These are phyloP conservation scores for Metarhizium album DNA, from an alignment of 2,329 filamentous ascomycete species.

Conservation along the genomic window DNA sequence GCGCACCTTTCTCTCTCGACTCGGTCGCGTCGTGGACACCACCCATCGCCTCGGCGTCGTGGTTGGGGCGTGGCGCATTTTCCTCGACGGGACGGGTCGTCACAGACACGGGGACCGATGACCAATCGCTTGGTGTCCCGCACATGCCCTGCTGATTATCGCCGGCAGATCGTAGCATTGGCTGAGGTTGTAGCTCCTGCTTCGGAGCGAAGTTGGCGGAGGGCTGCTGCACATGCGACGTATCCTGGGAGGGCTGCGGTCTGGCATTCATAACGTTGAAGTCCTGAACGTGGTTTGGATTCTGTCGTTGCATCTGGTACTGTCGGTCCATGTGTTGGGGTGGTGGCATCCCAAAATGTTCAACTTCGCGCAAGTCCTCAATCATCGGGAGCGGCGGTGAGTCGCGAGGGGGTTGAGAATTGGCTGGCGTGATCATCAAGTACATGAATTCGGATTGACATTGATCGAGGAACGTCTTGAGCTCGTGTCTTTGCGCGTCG, in stretches of 20 bases:
- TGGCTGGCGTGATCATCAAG: constrained; percentile 56
- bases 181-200: constrained; percentile 32
- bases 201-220: constrained; percentile 23
- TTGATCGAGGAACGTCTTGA: constrained; percentile 53
- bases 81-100: constrained; percentile 26
- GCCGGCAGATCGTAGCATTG: constrained; percentile 42
- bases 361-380: constrained; percentile 48
- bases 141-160: constrained; percentile 35
- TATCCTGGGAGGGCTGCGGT: constrained; percentile 43
- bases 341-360: constrained; percentile 37
- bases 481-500: constrained; percentile 38
- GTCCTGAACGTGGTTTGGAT: constrained; percentile 48
- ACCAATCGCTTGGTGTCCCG: constrained; percentile 25
- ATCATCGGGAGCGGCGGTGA: constrained; percentile 47
- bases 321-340: constrained; percentile 30
- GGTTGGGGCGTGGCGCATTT: constrained; percentile 21
- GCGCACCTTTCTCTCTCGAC: constrained; percentile 34
- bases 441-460: constrained; percentile 58
- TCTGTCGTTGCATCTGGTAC: constrained; percentile 29
- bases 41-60: constrained; percentile 28
- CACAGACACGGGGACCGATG: constrained; percentile 20
- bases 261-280: constrained; percentile 39
- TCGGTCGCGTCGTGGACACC: constrained; percentile 31
- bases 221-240: constrained; percentile 39
- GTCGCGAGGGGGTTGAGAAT: constrained; percentile 54